phyloP scores from a whole-genome alignment of 2,329 filamentous ascomycete species.

The Bipolaris zeicola region DNA sequence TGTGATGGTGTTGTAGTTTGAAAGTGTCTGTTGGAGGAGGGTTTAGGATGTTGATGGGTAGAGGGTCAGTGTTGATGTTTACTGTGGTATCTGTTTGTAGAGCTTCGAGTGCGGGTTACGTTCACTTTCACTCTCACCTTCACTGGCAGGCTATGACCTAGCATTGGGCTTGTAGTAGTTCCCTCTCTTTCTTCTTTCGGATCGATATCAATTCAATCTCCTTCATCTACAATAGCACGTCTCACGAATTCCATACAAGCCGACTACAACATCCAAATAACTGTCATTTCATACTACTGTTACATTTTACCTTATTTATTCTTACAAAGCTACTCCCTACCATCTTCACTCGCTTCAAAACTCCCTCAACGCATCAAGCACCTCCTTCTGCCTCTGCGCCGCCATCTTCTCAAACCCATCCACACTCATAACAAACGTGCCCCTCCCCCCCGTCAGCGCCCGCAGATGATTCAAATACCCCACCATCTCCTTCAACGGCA shows the following conservation, averaged over 20 bases:
- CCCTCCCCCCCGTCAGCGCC: slow-evolving; percentile 84
- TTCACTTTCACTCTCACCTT: no score
- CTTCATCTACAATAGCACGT: no score
- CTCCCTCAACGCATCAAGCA: slow-evolving; percentile 50
- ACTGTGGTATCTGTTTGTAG: neutral
- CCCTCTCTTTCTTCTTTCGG: no score
- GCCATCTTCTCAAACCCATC: slow-evolving; percentile 73
- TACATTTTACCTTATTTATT: neutral
- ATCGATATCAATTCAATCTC: no score
- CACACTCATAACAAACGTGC: slow-evolving; percentile 76
- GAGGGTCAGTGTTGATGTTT: no score
- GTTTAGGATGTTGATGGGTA: neutral
- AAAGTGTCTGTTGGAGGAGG: neutral
- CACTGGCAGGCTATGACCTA: no score
- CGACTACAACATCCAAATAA: neutral
- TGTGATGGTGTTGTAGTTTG: neutral
- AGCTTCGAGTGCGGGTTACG: no score
- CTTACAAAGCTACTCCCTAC: neutral
- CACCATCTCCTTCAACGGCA: slow-evolving; percentile 95
- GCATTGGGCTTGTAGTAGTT: no score
- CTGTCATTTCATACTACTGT: neutral
- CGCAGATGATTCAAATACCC: slow-evolving; percentile 89
- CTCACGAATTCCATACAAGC: neutral
- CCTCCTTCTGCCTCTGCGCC: slow-evolving; percentile 62
- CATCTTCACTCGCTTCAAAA: slow-evolving; percentile 19